Percentiles rank a stretch among this genome's conserved stretches.
These are phyloP conservation scores for Coemansia sp. DNA, from an alignment of 192 early-diverging fungal species.

Conservation along the genomic window DNA sequence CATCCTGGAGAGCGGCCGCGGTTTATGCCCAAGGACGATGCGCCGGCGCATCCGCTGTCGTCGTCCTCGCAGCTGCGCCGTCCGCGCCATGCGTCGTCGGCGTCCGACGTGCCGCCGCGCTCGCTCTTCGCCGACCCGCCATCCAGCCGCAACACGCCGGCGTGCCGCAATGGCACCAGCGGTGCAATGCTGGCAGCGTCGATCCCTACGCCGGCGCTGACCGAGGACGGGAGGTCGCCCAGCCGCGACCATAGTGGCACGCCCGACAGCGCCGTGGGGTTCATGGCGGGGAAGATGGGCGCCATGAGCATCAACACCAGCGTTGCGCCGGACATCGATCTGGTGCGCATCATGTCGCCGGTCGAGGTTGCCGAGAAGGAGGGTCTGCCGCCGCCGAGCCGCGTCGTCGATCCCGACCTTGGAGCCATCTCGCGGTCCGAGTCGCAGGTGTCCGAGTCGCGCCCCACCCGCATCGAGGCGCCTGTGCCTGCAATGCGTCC, in stretches of 20 bases:
- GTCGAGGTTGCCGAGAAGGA: slow-evolving; percentile 50
- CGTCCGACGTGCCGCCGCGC: slow-evolving; percentile 4
- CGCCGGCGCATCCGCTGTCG: background rate
- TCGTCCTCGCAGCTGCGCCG: slow-evolving; percentile 2
- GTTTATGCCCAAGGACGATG: slow-evolving; percentile 16
- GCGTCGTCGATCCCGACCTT: slow-evolving; percentile 40
- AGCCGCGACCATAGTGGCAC: slow-evolving; percentile 10
- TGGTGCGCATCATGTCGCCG: slow-evolving; percentile 48
- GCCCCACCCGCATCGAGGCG: background rate
- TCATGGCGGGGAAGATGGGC: slow-evolving; percentile 5
- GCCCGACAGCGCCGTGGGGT: background rate
- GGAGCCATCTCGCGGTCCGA: slow-evolving; percentile 26
- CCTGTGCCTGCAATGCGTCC: slow-evolving; percentile 10
- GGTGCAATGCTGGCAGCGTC: slow-evolving; percentile 11
- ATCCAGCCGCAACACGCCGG: background rate
- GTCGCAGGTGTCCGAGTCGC: slow-evolving; percentile 15
- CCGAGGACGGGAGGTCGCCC: slow-evolving; percentile 33
- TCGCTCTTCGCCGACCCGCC: background rate
- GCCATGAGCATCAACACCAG: slow-evolving; percentile 4
- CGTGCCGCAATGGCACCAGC: background rate
- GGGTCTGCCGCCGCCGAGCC: slow-evolving; percentile 42
- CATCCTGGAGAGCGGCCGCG: slow-evolving; percentile 8
- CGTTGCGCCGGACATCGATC: background rate
- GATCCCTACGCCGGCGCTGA: slow-evolving; percentile 41
- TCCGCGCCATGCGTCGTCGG: slow-evolving; percentile 5